Evolutionary conservation across 1,284 basidiomycete genomes (phyloP), one percentile per base, ranked within the genome.

Genomic region (Rhodotorula glutinis): DNA sequence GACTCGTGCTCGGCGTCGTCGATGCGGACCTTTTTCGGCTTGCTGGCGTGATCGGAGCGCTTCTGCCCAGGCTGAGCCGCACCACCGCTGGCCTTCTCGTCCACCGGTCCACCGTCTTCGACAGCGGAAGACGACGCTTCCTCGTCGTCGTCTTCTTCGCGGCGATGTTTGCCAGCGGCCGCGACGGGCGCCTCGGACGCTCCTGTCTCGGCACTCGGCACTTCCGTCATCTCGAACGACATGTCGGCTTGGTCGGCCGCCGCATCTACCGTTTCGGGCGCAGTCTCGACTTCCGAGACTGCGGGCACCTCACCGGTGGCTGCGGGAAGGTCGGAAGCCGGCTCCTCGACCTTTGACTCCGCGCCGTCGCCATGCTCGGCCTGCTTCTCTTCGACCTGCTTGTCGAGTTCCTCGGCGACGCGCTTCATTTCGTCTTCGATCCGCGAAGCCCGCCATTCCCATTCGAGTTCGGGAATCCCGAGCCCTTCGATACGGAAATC

Each of bases 401-500:
- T 38, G 44, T 70, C 65, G n/a, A 27, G 58, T 57, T 66, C 59
- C 44, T 66, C 62, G 4, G 62, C 65, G 4, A 49, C 63, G 54
- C 29, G 43, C 52, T 16, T 67, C 52, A 59, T 69, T 57, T 49
- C 41, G 38, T 41, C 89, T 88, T 78, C 79, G 81, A 89, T 90
- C 68, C 30, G 78, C 73, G 41, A 75, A 47, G 44, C 79, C 78
- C 68, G 73, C 82, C 82, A 82, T 40, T 72, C 74, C 82, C 81
- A 83, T 11, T 73, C 76, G 27, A 82, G 67, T 44, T 76, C 76
- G 60, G 78, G 79, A 60, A 95, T 88, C 78, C 90, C 87, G 75
- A 96, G 83, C 30, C 89, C 92, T 74, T 93, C 83, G 77, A 97
- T 92, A 80, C 94, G 90, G 85, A 96, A 97, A 81, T 96, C 93